These are phyloP conservation scores for Colletotrichum orchidophilum DNA, from an alignment of 2,329 filamentous ascomycete genomes.

Conservation along the genomic window DNA sequence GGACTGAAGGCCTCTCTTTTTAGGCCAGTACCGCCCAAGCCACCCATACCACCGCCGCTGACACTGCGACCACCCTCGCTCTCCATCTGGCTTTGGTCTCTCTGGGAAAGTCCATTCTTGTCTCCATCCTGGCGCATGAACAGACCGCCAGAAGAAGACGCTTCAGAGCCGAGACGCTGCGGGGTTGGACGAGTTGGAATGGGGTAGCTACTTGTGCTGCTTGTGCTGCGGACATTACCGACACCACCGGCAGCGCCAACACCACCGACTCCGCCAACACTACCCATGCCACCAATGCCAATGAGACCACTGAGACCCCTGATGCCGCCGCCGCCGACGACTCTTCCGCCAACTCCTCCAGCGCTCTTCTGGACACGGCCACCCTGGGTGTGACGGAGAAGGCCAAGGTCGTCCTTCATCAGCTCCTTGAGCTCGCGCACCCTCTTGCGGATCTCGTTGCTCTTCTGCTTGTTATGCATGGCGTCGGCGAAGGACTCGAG, in stretches of 20 bases:
- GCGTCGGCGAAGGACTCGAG: conserved; percentile 11
- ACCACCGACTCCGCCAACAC: neutral
- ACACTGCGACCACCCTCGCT: neutral
- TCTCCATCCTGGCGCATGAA: neutral
- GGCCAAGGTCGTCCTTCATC: neutral
- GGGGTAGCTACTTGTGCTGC: neutral
- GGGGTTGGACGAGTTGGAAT: neutral
- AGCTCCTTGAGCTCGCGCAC: conserved; percentile 21
- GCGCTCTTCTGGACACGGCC: conserved; percentile 11
- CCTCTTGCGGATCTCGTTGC: conserved; percentile 8
- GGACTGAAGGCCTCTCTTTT: neutral
- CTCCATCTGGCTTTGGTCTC: neutral
- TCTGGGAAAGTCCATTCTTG: too few relatives aligned
- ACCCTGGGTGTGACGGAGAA: neutral
- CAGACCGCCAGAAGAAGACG: neutral
- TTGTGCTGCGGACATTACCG: neutral
- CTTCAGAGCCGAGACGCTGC: neutral
- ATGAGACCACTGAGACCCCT: neutral
- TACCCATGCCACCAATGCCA: neutral
- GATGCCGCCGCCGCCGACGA: neutral
- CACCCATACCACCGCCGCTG: neutral
- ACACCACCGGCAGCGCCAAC: neutral
- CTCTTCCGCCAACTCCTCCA: neutral
- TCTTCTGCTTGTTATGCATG: conserved; percentile 12
- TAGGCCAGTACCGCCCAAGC: neutral